Evolutionary conservation across 2,329 filamentous ascomycete genomes (phyloP), one percentile per base, ranked within the genome.

Genomic region (Apiospora marii): DNA sequence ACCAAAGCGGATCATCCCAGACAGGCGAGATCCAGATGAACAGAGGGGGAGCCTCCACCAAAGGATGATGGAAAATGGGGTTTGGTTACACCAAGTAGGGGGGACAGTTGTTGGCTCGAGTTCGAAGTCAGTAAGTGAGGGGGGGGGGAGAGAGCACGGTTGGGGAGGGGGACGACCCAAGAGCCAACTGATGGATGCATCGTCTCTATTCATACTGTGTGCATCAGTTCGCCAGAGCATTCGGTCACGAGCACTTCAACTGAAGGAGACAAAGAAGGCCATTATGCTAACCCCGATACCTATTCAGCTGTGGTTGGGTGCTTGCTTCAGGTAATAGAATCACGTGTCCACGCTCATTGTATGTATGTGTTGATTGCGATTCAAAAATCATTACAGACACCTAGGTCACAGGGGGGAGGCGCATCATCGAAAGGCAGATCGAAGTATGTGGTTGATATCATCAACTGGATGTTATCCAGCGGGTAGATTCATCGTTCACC

Each of bases 401-500:
- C 8, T 16, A 37, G n/a, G 53, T 4, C 53, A 4, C 53, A 12
- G 4, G 4, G 4, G 4, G 10, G 34, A 61, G 3, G 1, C 16
- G 22, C 8, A 6, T 12, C 13, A 14, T 22, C 8, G 14, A 37
- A 34, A 16, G 10, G 1, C 24, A 19, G 16, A 7, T 3, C 6
- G 7, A 7, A 22, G 2, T 8, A 34, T 19, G 34, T n/a, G 19
- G 34, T 41, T 64, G 34, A 30, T 41, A 41, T 64, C 58, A 64
- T 64, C 58, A 41, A 37, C 34, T 64, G 58, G 58, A 64, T 3
- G 5, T 13, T 24, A 14, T 64, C 58, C 58, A 64, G 34, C 30
- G 34, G 24, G 41, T 64, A 46, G 67, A 72, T 72, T 72, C 37
- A 70, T 70, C 19, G n/a, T 72, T 70, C 53, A 68, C 70, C 71